Evolutionary conservation across 2,329 filamentous ascomycete genomes (phyloP).

Genomic region (Alternaria solani): DNA sequence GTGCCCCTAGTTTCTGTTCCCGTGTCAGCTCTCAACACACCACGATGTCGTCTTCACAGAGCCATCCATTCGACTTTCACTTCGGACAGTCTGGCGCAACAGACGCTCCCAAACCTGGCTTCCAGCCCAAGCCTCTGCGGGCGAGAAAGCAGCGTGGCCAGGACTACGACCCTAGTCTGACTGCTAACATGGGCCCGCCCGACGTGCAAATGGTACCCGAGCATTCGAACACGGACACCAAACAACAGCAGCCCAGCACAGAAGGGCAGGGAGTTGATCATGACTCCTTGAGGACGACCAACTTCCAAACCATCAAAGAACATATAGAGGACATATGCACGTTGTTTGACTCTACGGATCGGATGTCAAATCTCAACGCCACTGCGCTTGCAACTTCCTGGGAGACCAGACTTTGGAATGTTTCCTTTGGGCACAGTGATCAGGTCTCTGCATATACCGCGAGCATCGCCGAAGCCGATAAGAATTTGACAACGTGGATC

Average conservation of each 20-base stretch:
- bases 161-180: neutral
- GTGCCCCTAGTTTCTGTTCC: neutral
- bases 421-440: neutral
- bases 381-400: neutral
- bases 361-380: neutral
- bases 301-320: neutral
- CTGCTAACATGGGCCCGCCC: neutral
- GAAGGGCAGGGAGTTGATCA: neutral
- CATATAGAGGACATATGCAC: neutral
- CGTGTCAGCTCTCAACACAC: neutral
- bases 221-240: neutral
- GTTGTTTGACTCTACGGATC: neutral
- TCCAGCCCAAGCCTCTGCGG: neutral
- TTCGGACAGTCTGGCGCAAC: neutral
- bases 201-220: neutral
- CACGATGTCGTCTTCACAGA: neutral
- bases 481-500: neutral
- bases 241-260: neutral
- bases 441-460: neutral
- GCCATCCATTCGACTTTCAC: neutral
- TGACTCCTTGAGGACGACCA: neutral
- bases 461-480: neutral
- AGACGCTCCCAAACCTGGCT: neutral
- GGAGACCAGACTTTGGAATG: neutral
- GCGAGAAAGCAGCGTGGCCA: neutral